Evolutionary conservation across 2,329 filamentous ascomycete genomes (phyloP), one percentile per base, ranked within the genome.

Genomic region (Claviceps fusiformis): DNA sequence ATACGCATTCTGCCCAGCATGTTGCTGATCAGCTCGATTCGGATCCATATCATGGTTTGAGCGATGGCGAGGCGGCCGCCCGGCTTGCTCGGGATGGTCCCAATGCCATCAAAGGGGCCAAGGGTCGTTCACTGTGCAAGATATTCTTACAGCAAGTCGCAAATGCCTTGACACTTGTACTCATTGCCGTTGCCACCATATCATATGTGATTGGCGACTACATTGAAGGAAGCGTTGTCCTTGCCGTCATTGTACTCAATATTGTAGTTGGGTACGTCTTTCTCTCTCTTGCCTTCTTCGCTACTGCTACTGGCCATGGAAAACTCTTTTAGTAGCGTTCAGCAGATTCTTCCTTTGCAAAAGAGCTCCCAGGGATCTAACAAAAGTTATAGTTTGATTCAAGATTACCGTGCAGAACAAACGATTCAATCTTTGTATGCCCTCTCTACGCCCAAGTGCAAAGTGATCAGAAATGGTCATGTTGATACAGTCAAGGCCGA

Each of bases 131-230:
- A 70, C 65, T 85, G 70, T 87, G 83, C 81, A 80, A 85, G 72
- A 86, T 89, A 73, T 78, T 89, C 72, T 70, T 89, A 71, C 85
- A 84, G 66, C 85, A 89, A 73, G 79, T 88, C 62, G 86, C 85
- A 61, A 89, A 89, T 73, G 86, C 84, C 72, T 74, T 89, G 70
- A 89, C 85, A 60, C 75, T 86, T 66, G 83, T 87, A 59, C 81
- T 90, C 62, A 75, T 89, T 61, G 81, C 87, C 63, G 86, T 87
- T 63, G 88, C 87, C 81, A 82, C 81, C 57, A 72, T 82, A 57
- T 82, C 80, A 51, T 86, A 84, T 70, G 80, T 76, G 66, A 86
- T 85, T 61, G 64, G 75, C 62, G 83, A 84, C 66, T 83, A 76
- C 63, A 76, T 83, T 65, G 81, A 85, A 71, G 81, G 75, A 59